Evolutionary conservation across 208 protist species (phyloP), one percentile per base, ranked within the genome.

Genomic region (Tetramitus jugosus): DNA sequence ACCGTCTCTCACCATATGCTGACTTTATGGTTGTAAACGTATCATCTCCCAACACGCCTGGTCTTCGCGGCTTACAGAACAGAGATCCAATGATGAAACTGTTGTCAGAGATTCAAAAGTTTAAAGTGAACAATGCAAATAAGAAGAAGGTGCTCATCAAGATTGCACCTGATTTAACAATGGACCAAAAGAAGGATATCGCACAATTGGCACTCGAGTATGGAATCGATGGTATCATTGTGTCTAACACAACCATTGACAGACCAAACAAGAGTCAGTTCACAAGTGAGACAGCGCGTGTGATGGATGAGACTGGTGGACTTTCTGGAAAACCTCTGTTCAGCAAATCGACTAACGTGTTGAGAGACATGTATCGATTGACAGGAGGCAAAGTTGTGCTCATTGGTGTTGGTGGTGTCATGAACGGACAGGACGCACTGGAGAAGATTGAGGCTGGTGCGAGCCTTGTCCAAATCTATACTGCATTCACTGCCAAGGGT

Each of bases 401-500:
- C 1, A 84, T 91, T 53, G 87, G 86, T 26, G 84, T 83, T 3
- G 87, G 87, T 29, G 87, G 87, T 62, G 76, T 91, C 40, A 17
- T 26, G 35, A 62, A 17, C 20, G 87, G 82, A 0, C 26, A 40
- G 3, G 85, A 91, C 67, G 87, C 82, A 1, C 89, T 84, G 45
- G 60, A 61, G 10, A 91, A 91, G 82, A 89, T 91, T 20, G 60
- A 60, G 31, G 35, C 39, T 37, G 87, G 87, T 26, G 87, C 87
- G 13, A 78, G 53, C 10, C 60, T 87, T 0, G 85, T 91, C 37
- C 86, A 90, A 84, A 31, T 90, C 8, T 90, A 90, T 80, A 85
- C 86, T 17, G 37, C 79, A 39, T 56, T 89, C 0, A 71, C 39
- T 35, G 35, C 17, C 45, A 64, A 84, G 29, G 87, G 86, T 23